These are phyloP conservation scores for Venturia aucupariae DNA, from an alignment of 2,329 filamentous ascomycete genomes.

Conservation along the genomic window DNA sequence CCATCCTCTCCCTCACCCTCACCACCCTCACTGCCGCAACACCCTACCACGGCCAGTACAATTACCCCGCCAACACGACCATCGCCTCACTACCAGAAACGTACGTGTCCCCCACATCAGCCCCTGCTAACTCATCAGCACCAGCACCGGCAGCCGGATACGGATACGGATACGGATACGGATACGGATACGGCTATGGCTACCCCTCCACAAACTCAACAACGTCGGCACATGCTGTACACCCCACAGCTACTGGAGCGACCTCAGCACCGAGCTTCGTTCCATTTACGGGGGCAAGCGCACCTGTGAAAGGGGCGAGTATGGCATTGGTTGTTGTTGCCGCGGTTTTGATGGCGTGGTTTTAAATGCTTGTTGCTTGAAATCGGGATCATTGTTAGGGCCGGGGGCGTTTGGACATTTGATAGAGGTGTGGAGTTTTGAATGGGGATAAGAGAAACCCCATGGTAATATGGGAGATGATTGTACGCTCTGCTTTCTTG, in stretches of 20 bases:
- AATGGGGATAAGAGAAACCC: background rate
- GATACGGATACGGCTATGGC: background rate
- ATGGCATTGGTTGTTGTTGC: background rate
- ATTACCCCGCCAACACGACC: background rate
- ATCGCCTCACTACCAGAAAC: background rate
- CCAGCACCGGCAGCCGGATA: background rate
- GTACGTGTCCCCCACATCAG: background rate
- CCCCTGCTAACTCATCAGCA: background rate
- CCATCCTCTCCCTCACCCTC: background rate
- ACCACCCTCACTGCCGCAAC: background rate
- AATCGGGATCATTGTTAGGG: too few relatives aligned
- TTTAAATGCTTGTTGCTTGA: too few relatives aligned
- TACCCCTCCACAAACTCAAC: background rate
- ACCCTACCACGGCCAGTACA: slow-evolving; percentile 5
- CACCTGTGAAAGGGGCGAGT: background rate
- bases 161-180: background rate
- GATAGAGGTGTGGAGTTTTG: too few relatives aligned
- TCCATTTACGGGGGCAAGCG: background rate
- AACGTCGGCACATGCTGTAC: background rate
- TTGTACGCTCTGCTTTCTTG: background rate
- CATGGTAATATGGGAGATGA: slow-evolving; percentile 4
- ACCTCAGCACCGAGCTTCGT: background rate
- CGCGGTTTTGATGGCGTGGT: background rate
- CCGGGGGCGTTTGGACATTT: too few relatives aligned
- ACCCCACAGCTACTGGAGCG: background rate